A percentile compares a stretch with the other conserved stretches of the same genome.
Evolutionary conservation across 2,329 filamentous ascomycete genomes (phyloP).

Genomic region (Talaromyces sp.): DNA sequence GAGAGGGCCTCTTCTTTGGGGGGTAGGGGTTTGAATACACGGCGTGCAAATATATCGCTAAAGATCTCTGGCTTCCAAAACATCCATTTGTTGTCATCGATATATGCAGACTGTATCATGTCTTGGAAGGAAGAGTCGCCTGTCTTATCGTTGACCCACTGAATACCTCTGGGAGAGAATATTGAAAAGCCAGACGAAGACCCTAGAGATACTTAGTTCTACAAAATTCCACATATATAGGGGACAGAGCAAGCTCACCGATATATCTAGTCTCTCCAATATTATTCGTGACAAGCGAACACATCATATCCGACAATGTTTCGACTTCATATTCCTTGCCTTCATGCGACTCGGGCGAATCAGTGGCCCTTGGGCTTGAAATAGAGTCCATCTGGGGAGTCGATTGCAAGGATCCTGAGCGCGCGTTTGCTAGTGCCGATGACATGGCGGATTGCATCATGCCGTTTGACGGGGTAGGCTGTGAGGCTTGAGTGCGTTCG

Average conservation of each 20-base stretch:
- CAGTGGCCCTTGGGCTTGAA: constrained; percentile 47
- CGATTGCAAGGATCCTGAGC: constrained; percentile 35
- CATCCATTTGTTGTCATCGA: constrained; percentile 92
- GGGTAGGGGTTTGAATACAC: constrained; percentile 77
- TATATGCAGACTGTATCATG: constrained; percentile 87
- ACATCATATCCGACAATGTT: constrained; percentile 96
- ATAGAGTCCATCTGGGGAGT: constrained; percentile 44
- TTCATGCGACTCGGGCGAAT: constrained; percentile 50
- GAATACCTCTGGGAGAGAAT: constrained; percentile 94
- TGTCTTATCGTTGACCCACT: constrained; percentile 97
- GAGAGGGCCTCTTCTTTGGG: constrained; percentile 83
- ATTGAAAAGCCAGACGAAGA: constrained; percentile 98
- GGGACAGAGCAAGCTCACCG: constrained; percentile 50
- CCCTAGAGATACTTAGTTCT: constrained; percentile 45
- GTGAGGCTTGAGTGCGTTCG: constrained; percentile 36
- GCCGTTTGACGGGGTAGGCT: constrained; percentile 19
- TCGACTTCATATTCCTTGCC: constrained; percentile 69
- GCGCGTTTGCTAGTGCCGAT: constrained; percentile 24
- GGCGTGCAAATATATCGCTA: constrained; percentile 80
- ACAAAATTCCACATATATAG: neutral
- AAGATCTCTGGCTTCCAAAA: constrained; percentile 99
- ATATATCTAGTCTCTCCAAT: constrained; percentile 94
- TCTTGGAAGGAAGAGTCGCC: constrained; percentile 92
- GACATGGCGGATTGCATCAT: constrained; percentile 21
- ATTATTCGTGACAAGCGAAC: constrained; percentile 91